Conservation (phyloP, 306 rosid genomes). For the Gastrolobium villosum region DNA sequence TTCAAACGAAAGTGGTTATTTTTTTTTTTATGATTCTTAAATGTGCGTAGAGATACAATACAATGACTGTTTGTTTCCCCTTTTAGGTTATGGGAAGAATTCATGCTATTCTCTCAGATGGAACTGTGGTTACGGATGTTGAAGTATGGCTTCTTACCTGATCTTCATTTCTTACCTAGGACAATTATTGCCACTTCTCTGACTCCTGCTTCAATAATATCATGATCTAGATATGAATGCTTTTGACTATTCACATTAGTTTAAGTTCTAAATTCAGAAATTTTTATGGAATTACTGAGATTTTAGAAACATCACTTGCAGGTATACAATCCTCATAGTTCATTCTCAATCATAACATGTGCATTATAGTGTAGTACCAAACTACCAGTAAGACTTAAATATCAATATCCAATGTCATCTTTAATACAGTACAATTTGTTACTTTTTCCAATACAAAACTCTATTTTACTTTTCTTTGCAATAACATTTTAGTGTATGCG, state of each 20-base stretch:
- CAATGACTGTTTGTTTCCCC: conserved; percentile 37
- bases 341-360: conserved; percentile 2
- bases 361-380: neutral
- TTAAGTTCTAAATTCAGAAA: neutral
- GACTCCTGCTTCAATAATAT: conserved; percentile 1
- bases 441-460: conserved; percentile 16
- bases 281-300: conserved; percentile 1
- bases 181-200: neutral
- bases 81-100: conserved; percentile 93
- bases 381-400: neutral
- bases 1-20: neutral
- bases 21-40: conserved; percentile 6
- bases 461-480: conserved; percentile 6
- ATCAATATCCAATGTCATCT: conserved; percentile 14
- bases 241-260: conserved; percentile 16
- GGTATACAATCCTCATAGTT: neutral
- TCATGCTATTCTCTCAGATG: conserved; percentile 89
- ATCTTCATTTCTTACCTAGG: conserved; percentile 13
- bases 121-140: conserved; percentile 89
- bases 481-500: conserved; percentile 2
- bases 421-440: conserved; percentile 1
- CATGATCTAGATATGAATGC: neutral
- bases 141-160: conserved; percentile 65
- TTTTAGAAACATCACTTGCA: neutral
- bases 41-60: conserved; percentile 10